Conservation (phyloP, 441 rosid genomes). For the Gossypium aridum region DNA sequence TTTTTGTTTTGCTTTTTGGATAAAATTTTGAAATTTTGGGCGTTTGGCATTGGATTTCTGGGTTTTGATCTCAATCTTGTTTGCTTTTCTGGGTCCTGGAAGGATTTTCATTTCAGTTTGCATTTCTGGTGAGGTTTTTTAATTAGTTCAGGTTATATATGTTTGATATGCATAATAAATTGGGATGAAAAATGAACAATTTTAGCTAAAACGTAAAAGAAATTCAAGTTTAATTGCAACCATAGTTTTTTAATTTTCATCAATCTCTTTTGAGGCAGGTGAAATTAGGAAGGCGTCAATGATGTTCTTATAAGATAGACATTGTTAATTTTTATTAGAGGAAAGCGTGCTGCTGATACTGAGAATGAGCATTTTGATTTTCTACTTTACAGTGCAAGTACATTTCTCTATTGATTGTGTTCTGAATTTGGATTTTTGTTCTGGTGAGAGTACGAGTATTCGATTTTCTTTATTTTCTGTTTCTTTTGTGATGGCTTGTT, state of each 20-base stretch:
- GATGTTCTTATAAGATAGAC: neutral
- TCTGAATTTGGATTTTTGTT: neutral
- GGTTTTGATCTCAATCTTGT: conserved; percentile 15
- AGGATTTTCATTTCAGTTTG: conserved; percentile 16
- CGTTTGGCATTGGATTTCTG: conserved; percentile 1
- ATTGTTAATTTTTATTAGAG: neutral
- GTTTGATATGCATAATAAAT: neutral
- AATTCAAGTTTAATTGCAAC: neutral
- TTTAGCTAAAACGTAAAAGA: neutral
- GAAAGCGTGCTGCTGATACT: neutral
- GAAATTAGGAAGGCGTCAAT: neutral
- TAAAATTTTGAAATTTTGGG: conserved; percentile 2
- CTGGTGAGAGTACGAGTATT: neutral
- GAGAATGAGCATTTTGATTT: neutral
- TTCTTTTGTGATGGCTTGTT: neutral
- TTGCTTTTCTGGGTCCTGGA: conserved; percentile 8
- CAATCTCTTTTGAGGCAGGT: neutral
- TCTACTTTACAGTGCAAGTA: conserved; percentile 2
- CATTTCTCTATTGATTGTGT: neutral
- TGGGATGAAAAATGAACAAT: neutral
- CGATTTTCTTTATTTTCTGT: neutral
- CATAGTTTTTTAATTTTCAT: neutral
- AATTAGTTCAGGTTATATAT: neutral
- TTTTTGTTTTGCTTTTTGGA: neutral
- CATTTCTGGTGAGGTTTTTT: conserved; percentile 9